Evolutionary conservation across 345 rosid species (phyloP), one percentile per base, ranked within the genome.

Genomic region (Aegle marmelos): DNA sequence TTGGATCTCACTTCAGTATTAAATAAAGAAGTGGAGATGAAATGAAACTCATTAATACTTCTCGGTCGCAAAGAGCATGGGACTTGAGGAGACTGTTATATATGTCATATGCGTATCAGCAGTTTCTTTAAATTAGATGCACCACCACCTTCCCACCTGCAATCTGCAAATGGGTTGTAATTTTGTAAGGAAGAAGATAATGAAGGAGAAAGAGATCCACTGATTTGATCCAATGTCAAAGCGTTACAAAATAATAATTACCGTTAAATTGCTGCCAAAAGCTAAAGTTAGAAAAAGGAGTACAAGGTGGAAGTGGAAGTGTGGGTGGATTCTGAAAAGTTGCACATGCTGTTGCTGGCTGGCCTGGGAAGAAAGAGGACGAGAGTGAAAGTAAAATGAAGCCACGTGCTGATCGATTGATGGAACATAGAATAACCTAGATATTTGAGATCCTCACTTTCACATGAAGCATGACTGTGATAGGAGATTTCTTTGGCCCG

Each of bases 321-420:
- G 84, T 59, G 68, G 31, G 85, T 85, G 88, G 86, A 27, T 64
- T 86, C 89, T 88, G 91, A 86, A 88, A 88, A 88, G 91, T 50
- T 63, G 72, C 91, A 88, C 91, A 72, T 84, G 89, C 76, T 21
- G 7, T 7, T 33, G 68, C 34, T 64, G 22, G 22, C 22, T 22
- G 28, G 67, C 68, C 72, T 31, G 45, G 63, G 36, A 34, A 79
- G 59, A 75, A 59, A 58, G 64, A 39, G 50, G 50, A 58, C 58
- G 57, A 16, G 53, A 16, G 67, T 16, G n/a, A 64, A 75, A 50
- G 60, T 13, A 6, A 54, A 62, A 33, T 30, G 3, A 48, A 33
- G 33, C 79, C 76, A 80, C 68, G 17, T 76, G 68, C 61, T 41
- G 76, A 63, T 50, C 53, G 75, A 61, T 59, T 45, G 77, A 74